Evolutionary conservation across 2,329 filamentous ascomycete genomes (phyloP), one percentile per base, ranked within the genome.

Genomic region (Fusarium longipes): DNA sequence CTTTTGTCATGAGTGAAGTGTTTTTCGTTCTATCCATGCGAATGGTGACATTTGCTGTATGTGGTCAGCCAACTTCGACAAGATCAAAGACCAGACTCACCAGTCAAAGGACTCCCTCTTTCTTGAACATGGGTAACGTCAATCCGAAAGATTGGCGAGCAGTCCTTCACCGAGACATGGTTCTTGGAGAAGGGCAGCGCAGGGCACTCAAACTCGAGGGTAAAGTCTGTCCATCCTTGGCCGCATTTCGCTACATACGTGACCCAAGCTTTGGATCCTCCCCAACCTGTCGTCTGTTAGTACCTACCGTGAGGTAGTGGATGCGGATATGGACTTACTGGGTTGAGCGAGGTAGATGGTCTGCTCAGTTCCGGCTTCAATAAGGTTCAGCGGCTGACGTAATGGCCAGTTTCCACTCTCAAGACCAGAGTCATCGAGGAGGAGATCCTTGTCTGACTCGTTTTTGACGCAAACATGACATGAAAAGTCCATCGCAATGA

Each of bases 171-270:
- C 4, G 18, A 30, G 1, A 60, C 60, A 27, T 65, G 54, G 36
- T 65, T 65, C 27, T 43, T 60, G 0, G 62, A 65, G 0, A 65
- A 36, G 1, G 62, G 60, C 8, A 65, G 12, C 8, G 62, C 53
- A 44, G 62, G 62, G 11, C 62, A 65, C 38, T 65, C 62, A 18
- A 65, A 65, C n/a, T 65, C 60, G 1, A 65, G 62, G 2, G 60
- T 65, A 20, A 65, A 65, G 17, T 47, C 56, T 6, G 60, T 65
- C 62, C 54, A 65, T 20, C 54, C 60, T 10, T 48, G 60, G 0
- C 60, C 54, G 4, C 54, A 50, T 20, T 29, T 35, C 8, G 54
- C 62, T 30, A 60, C 54, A 17, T 65, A 65, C 1, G 47, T 65
- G 17, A 65, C 60, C 62, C 62, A 65, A 30, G 60, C 62, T 14